Evolutionary conservation across 2,329 filamentous ascomycete species (phyloP).

Genomic region (Colletotrichum kahawae): DNA sequence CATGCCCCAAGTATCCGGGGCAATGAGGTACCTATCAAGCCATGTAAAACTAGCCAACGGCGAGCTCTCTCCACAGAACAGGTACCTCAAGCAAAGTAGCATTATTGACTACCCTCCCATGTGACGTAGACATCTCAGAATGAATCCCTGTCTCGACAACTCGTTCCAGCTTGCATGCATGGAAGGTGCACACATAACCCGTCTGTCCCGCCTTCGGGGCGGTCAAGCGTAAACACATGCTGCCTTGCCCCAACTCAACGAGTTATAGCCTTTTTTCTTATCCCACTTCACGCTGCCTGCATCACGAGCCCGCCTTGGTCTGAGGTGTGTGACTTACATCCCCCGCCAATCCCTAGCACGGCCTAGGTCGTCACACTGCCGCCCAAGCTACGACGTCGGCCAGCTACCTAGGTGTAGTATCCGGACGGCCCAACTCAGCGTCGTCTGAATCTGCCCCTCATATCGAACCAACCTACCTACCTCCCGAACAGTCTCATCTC

Average conservation of each 20-base stretch:
- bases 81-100: not conserved
- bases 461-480: not conserved
- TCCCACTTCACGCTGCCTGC: not conserved
- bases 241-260: not conserved
- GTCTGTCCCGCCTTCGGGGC: not conserved
- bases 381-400: not conserved
- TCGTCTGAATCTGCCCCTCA: not conserved
- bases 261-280: not conserved
- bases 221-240: constrained; percentile 7
- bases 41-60: not conserved
- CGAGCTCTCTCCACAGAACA: not conserved
- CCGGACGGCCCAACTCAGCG: not conserved
- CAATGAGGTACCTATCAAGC: not conserved
- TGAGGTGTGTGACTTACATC: not conserved
- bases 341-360: not conserved
- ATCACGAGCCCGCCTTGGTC: not conserved
- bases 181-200: not conserved
- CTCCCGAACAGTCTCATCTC: not conserved
- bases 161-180: not conserved
- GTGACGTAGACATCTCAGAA: constrained; percentile 1
- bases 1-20: not conserved
- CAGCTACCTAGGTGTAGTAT: not conserved
- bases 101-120: not conserved
- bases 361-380: not conserved
- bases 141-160: not conserved